A percentile compares a stretch with the other conserved stretches of the same genome.
phyloP scores from a whole-genome alignment of 345 rosid species.

The Heritiera littoralis region DNA sequence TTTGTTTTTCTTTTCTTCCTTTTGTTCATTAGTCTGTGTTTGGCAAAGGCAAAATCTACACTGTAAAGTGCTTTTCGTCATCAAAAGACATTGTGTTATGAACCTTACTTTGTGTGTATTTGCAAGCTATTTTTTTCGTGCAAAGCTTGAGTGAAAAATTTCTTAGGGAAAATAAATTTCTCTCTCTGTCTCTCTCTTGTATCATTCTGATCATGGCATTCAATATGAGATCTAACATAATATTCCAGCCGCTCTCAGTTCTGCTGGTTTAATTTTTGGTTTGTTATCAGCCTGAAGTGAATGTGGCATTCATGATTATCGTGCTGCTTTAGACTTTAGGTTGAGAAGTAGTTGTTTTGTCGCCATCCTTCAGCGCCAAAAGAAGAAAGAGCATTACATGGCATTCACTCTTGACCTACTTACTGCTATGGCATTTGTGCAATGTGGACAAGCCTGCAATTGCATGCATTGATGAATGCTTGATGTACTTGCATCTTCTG shows the following conservation, averaged over 20 bases:
- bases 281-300: constrained; percentile 33
- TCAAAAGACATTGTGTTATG: not conserved
- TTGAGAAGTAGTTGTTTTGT: constrained; percentile 48
- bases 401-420: constrained; percentile 33
- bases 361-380: constrained; percentile 40
- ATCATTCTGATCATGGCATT: constrained; percentile 1
- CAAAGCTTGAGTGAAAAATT: not conserved
- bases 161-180: constrained; percentile 3
- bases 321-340: constrained; percentile 45
- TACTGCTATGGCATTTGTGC: constrained; percentile 24
- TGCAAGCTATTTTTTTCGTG: not conserved
- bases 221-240: constrained; percentile 22
- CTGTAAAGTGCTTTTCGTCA: constrained; percentile 27
- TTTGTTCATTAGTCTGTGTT: constrained; percentile 21
- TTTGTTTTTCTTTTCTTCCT: not conserved
- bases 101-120: not conserved
- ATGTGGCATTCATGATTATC: constrained; percentile 36
- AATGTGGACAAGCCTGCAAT: constrained; percentile 24
- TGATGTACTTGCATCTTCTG: constrained; percentile 25
- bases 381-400: constrained; percentile 28
- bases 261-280: constrained; percentile 31
- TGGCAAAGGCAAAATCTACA: constrained; percentile 36
- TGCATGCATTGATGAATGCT: constrained; percentile 29
- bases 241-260: constrained; percentile 15
- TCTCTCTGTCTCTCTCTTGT: not conserved